Base-by-base conservation (phyloP, 495 filamentous ascomycete genomes). In the Penicillium waksmanii region DNA sequence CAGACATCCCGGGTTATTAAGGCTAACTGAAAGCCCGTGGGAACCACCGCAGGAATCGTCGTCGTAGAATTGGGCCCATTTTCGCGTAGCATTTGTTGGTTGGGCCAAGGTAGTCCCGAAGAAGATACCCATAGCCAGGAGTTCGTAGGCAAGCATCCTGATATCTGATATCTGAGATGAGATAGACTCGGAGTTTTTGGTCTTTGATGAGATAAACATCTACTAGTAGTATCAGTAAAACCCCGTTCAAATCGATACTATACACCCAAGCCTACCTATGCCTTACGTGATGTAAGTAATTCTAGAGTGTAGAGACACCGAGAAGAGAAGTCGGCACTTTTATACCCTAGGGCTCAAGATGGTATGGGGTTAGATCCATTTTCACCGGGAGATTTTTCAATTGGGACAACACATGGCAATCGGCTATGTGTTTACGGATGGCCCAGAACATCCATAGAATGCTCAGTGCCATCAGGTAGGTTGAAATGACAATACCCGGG, bases 1-100 rank as follows among this genome's bases (percentile, higher is more conserved):
- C 42, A 44, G 17, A 19, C 42, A 44, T 44, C 42, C 15, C n/a
- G 42, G 42, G 17, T 44, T 44, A 17, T 6, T 17, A 7, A 44
- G 42, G 17, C 42, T 44, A 17, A 44, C 42, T 8, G 42, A 44
- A n/a, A 44, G 17, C 17, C 42, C 42, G 10, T 17, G 42, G 17
- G 12, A n/a, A 17, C n/a, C 42, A 18, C 1, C 5, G 17, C 42
- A 44, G 17, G 42, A 44, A 44, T 44, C 42, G 42, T 44, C 42
- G 17, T 44, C 42, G 42, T 44, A 44, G n/a, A 44, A 44, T 44
- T 44, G 42, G 17, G 42, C 42, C 42, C 42, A 44, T 44, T 44
- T 44, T 44, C 12, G 7, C 7, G 42, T 44, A 2, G 17, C 2
- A n/a, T 44, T 44, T 17, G 42, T 44, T 44, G 42, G 17, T 3